Base-by-base conservation (phyloP, 2,329 filamentous ascomycete genomes). In the Exophiala mesophila region DNA sequence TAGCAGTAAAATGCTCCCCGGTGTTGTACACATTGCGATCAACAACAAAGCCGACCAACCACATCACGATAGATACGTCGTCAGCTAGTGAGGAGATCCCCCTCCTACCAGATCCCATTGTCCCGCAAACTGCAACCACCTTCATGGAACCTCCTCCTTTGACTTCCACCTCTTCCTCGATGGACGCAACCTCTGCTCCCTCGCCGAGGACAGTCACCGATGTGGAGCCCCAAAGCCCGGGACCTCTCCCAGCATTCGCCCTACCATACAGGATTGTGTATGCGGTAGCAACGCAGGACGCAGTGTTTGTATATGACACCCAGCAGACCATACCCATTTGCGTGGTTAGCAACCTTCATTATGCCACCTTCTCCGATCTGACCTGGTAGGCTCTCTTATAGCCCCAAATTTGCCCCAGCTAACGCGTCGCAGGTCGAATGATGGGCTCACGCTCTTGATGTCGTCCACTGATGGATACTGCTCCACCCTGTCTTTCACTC, bases 401-500 rank as follows among this genome's bases (percentile, higher is more conserved):
- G 6, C n/a, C n/a, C 17, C 17, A 6, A 34, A 34, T 6, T 17
- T 17, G 12, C 7, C 6, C 4, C 32, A 26, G 17, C 13, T 39
- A 18, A 45, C 50, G 59, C 44, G 63, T 54, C 49, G 23, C 56
- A 85, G 83, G 83, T 85, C 85, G 1, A 80, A 74, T 50, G 85
- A 89, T 63, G 85, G 85, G 9, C 72, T 79, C 30, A 88, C 83
- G 1, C 70, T 98, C 16, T 73, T 98, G 36, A 94, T 98, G 69
- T 92, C 88, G n/a, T 98, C 92, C 0, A 96, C 92, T 0, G 92
- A 98, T 63, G 92, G 92, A 0, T 98, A 97, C 69, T 98, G 92
- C 63, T 98, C 92, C 0, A 84, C 86, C 0, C 71, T 98, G 4
- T 85, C 88, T 0, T 98, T 98, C 59, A 66, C 78, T 1, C 71